Evolutionary conservation across 257 asterid genomes (phyloP), one percentile per base, ranked within the genome.

Genomic region (Fraxinus quadrangulata): DNA sequence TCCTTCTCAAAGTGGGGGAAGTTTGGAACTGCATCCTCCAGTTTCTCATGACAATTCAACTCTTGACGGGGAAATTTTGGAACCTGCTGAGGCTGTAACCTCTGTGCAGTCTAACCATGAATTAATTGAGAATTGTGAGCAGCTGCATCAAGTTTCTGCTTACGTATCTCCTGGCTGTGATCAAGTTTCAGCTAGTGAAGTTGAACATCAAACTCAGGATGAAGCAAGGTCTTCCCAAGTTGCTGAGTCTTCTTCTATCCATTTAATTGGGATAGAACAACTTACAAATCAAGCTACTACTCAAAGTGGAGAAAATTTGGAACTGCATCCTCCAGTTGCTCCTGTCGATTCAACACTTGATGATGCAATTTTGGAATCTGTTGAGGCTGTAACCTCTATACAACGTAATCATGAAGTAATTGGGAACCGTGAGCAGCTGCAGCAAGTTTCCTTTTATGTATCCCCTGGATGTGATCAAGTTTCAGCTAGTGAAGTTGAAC

Each of bases 221-320:
- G 73, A 40, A 47, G 37, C 67, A 49, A 73, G 24, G 42, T 28
- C 28, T 65, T 66, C 77, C 80, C 78, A 47, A 33, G 65, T 24
- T 54, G 23, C 71, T 28, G 56, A 63, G 69, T 19, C 71, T 33
- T 42, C 51, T 42, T 79, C 75, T 30, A 71, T 63, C 74, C 63
- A 23, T 33, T 74, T 51, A 61, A 66, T 14, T 78, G 79, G 75
- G 79, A 71, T 67, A 40, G 83, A 83, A 73, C 65, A 56, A 69
- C 80, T 51, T 81, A 36, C 70, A 72, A 81, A 68, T 77, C 85
- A 73, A 79, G 75, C 81, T 78, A 75, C 36, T 81, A 67, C 87
- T 79, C 83, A 30, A 75, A 77, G 56, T 61, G 83, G 72, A 71
- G 82, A 45, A 47, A 81, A 67, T 83, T 70, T 76, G 83, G 85